Base-by-base conservation (phyloP, 495 filamentous ascomycete species). In the Aspergillus steynii region DNA sequence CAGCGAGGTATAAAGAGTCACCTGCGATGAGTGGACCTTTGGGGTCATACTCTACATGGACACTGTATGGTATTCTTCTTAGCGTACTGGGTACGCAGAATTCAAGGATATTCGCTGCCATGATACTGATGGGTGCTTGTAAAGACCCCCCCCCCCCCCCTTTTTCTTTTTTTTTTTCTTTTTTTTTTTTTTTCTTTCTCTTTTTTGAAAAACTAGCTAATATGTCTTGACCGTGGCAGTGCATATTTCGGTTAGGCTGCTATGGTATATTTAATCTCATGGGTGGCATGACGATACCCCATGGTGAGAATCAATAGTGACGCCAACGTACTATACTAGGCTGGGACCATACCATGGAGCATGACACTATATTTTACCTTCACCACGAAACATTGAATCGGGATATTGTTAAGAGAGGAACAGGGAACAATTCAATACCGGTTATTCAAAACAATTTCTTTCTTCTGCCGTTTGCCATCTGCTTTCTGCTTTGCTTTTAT, bases 1-100 rank as follows among this genome's bases (percentile, higher is more conserved):
- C 74, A 0, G 51, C 61, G 4, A 79, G 64, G 56, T 74, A 77
- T 53, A 72, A 72, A 52, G 58, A 66, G 0, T 58, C 71, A 20
- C 71, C 71, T 15, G 51, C 59, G 3, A 56, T 79, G 7, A 53
- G 61, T 9, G 50, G 61, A 0, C 25, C 69, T 20, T 58, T 71
- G 25, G 65, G 66, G 1, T 59, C 62, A 53, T 66, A 63, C 26
- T 70, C 68, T 0, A 29, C 60, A 7, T 74, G 74, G 73, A 64
- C 59, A 4, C 8, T 72, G 0, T 69, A 59, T 20, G 61, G 65
- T 27, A 27, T 73, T 26, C 53, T 77, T 45, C 29, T 73, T 27
- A 56, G 69, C 47, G 5, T 70, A 1, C 58, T 74, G 50, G 68
- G 64, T 0, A 57, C 59, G 4, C 72, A 75, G 46, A 74, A 67